These are phyloP conservation scores for Calophaca sinica DNA, from an alignment of 306 rosid genomes.

Conservation along the genomic window DNA sequence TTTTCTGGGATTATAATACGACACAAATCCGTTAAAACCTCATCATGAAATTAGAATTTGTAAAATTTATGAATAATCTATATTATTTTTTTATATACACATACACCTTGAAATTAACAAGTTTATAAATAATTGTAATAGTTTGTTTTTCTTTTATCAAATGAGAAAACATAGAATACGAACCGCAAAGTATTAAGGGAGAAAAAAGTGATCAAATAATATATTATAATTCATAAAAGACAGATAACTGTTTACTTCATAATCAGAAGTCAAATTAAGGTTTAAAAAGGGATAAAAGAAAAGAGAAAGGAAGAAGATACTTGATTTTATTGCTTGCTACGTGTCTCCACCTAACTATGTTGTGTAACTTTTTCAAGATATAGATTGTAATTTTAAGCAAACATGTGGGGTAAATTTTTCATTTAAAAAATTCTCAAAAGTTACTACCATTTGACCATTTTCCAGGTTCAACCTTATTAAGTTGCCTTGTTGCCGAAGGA, in stretches of 20 bases:
- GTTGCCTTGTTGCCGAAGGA: slow-evolving; percentile 23
- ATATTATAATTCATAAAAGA: no score
- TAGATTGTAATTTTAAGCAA: neutral
- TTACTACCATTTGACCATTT: slow-evolving; percentile 10
- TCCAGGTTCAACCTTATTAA: slow-evolving; percentile 9
- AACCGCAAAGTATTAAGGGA: no score
- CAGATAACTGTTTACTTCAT: no score
- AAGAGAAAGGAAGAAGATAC: neutral
- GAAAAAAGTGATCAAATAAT: neutral
- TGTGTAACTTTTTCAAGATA: neutral
- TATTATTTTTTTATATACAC: neutral
- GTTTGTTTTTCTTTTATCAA: no score
- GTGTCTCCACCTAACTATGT: neutral
- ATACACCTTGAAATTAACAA: neutral
- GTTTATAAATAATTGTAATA: neutral
- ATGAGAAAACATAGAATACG: no score
- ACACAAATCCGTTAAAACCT: neutral
- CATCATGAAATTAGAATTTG: neutral
- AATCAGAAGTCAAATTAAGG: neutral
- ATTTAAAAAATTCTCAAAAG: slow-evolving; percentile 7
- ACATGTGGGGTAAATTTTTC: slow-evolving; percentile 16
- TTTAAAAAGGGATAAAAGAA: neutral
- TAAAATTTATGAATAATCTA: neutral
- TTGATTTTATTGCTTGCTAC: slow-evolving; percentile 7
- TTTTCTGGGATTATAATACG: neutral